Percentiles rank a stretch among this genome's conserved stretches.
These are phyloP conservation scores for Sonneratia caseolaris DNA, from an alignment of 345 rosid genomes.

Conservation along the genomic window DNA sequence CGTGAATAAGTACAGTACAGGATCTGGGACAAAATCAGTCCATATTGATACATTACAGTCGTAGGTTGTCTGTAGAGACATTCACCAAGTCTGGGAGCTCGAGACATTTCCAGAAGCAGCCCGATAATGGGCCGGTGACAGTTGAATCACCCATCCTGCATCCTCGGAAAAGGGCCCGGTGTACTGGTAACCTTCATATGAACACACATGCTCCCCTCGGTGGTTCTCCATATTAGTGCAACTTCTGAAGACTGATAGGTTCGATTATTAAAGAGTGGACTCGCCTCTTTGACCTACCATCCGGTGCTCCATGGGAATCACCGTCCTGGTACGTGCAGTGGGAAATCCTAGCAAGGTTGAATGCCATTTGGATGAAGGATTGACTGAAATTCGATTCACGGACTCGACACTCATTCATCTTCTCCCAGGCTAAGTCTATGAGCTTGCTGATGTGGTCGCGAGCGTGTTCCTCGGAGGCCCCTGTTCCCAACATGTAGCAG, in stretches of 20 bases:
- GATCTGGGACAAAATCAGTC: too few relatives aligned
- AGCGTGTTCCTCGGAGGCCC: constrained; percentile 21
- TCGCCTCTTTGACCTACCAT: constrained; percentile 11
- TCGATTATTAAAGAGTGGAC: constrained; percentile 23
- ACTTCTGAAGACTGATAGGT: constrained; percentile 7
- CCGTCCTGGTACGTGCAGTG: constrained; percentile 28
- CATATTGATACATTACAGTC: too few relatives aligned
- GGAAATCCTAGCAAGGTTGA: constrained; percentile 24
- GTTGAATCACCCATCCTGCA: neutral
- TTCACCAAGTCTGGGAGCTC: neutral
- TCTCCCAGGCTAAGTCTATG: constrained; percentile 28
- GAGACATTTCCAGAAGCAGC: neutral
- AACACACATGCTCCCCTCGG: too few relatives aligned
- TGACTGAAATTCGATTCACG: constrained; percentile 5
- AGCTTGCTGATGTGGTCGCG: constrained; percentile 11
- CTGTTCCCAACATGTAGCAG: constrained; percentile 26
- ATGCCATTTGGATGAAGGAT: constrained; percentile 13
- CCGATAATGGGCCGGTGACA: neutral
- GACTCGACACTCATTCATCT: constrained; percentile 18
- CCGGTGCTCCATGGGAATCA: constrained; percentile 33
- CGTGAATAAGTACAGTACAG: too few relatives aligned
- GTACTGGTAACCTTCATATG: neutral
- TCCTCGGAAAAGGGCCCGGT: neutral
- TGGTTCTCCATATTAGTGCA: too few relatives aligned
- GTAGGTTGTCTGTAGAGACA: too few relatives aligned